Conservation (phyloP, 169 alveolate genomes). For the Plasmodium chabaudi region DNA sequence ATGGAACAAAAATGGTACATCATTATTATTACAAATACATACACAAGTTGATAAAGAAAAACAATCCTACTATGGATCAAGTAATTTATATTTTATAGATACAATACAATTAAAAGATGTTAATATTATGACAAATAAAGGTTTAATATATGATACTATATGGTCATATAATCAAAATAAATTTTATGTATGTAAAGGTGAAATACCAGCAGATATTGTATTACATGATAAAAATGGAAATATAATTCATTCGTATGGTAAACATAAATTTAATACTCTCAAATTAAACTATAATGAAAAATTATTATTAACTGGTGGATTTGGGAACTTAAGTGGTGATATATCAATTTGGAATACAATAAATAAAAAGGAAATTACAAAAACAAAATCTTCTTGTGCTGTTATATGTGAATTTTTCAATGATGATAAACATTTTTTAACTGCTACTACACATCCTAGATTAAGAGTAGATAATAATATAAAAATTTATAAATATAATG, state of each 20-base stretch:
- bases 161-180: slow-evolving; percentile 83
- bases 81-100: slow-evolving; percentile 79
- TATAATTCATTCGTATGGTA: slow-evolving; percentile 82
- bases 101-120: slow-evolving; percentile 38
- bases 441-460: slow-evolving; percentile 92
- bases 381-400: slow-evolving; percentile 83
- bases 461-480: slow-evolving; percentile 92
- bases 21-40: slow-evolving; percentile 79
- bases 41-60: slow-evolving; percentile 83
- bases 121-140: slow-evolving; percentile 63
- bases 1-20: slow-evolving; percentile 83
- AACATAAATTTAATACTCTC: slow-evolving; percentile 88
- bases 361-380: slow-evolving; percentile 80
- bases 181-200: slow-evolving; percentile 82
- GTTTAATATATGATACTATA: slow-evolving; percentile 82
- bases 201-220: slow-evolving; percentile 81
- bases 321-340: slow-evolving; percentile 94
- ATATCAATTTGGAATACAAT: slow-evolving; percentile 91
- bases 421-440: slow-evolving; percentile 86
- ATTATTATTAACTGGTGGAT: slow-evolving; percentile 90
- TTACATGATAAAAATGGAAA: slow-evolving; percentile 79
- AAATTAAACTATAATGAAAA: slow-evolving; percentile 85
- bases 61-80: slow-evolving; percentile 82
- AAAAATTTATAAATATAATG: slow-evolving; percentile 85
- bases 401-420: slow-evolving; percentile 86